Percentiles rank a stretch among this genome's conserved stretches.
Evolutionary conservation across 1,139 yeast species (phyloP).

Genomic region (Candida albicans): DNA sequence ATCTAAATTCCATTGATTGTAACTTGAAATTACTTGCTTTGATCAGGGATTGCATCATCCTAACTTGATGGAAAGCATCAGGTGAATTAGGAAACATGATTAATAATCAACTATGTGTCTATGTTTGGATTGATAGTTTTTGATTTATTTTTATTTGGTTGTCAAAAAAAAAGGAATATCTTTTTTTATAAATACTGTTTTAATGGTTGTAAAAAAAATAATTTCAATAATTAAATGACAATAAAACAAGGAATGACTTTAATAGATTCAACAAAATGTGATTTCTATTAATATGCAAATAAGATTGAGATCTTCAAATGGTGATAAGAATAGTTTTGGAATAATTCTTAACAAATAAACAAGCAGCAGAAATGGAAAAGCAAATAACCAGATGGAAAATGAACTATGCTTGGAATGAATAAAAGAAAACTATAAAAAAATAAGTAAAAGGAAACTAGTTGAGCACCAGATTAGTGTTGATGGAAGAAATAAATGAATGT

Average conservation of each 20-base stretch:
- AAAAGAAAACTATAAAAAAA: too few relatives aligned
- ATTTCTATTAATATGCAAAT: not conserved
- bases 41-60: constrained; percentile 32
- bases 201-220: not conserved
- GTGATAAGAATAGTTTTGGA: not conserved
- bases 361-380: too few relatives aligned
- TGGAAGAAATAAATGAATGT: too few relatives aligned
- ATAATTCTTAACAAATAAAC: too few relatives aligned
- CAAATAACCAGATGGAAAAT: too few relatives aligned
- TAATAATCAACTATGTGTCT: not conserved
- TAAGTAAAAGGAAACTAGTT: too few relatives aligned
- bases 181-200: too few relatives aligned
- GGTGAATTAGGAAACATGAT: constrained; percentile 24
- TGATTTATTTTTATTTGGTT: not conserved
- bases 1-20: constrained; percentile 42
- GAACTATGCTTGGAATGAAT: too few relatives aligned
- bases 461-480: too few relatives aligned
- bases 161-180: not conserved
- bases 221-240: too few relatives aligned
- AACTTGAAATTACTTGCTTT: constrained; percentile 35
- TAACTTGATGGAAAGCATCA: constrained; percentile 38
- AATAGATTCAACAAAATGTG: not conserved
- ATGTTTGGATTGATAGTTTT: not conserved
- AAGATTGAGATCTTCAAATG: not conserved
- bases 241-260: not conserved